phyloP scores from a whole-genome alignment of 495 filamentous ascomycete species.

The Sabuloglossum arenarium region DNA sequence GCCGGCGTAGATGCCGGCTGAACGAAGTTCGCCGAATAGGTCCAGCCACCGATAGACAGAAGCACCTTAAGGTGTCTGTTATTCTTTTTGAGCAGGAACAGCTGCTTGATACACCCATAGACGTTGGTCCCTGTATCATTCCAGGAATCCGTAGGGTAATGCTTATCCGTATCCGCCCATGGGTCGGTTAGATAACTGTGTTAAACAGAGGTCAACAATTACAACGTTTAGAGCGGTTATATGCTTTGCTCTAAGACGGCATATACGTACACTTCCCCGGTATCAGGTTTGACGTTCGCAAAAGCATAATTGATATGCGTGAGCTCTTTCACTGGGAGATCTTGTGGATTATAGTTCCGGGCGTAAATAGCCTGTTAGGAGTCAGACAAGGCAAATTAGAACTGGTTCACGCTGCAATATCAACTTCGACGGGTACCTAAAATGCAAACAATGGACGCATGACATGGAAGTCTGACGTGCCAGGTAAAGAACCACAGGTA shows the following conservation, averaged over 20 bases:
- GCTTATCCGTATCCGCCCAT: slow-evolving; percentile 53
- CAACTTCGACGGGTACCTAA: background rate
- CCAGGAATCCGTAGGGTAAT: slow-evolving; percentile 64
- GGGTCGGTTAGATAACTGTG: slow-evolving; percentile 28
- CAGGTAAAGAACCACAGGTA: no score
- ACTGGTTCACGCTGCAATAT: background rate
- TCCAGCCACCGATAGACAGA: slow-evolving; percentile 92
- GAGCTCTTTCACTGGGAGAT: slow-evolving; percentile 68
- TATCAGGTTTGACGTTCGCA: slow-evolving; percentile 55
- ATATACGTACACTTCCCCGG: slow-evolving; percentile 48
- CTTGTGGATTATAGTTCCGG: slow-evolving; percentile 64
- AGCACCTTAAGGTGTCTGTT: slow-evolving; percentile 81
- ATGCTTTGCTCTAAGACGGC: background rate
- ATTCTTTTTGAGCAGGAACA: slow-evolving; percentile 71
- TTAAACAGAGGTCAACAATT: background rate
- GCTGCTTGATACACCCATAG: slow-evolving; percentile 86
- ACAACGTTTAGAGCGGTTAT: background rate
- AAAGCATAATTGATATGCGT: slow-evolving; percentile 90
- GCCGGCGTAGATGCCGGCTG: slow-evolving; percentile 41
- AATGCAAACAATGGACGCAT: background rate
- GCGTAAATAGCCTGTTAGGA: slow-evolving; percentile 56
- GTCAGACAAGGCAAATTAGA: background rate
- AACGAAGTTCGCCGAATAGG: slow-evolving; percentile 74
- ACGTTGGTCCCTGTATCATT: slow-evolving; percentile 51
- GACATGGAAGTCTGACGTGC: no score